Percentiles rank a stretch among this genome's conserved stretches.
Conservation (phyloP, 2,329 filamentous ascomycete genomes). For the Paracoccidioides brasiliensis region DNA sequence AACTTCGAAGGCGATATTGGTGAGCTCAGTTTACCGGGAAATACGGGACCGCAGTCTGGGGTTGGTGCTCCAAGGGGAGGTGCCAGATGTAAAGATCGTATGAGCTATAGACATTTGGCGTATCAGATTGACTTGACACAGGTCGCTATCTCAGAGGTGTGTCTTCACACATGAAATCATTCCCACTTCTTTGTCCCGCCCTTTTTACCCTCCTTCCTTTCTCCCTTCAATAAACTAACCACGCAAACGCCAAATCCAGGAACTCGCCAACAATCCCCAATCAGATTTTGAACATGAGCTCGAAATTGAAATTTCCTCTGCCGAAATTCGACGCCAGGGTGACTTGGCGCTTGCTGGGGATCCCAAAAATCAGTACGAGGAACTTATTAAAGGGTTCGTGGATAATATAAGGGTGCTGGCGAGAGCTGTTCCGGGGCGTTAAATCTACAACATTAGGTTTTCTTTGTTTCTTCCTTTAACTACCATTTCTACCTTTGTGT, state of each 20-base stretch:
- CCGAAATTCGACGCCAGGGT: slow-evolving; percentile 33
- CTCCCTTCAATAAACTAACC: not conserved
- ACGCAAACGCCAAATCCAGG: not conserved
- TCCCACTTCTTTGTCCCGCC: not conserved
- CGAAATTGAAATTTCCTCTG: slow-evolving; percentile 36
- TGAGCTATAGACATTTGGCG: slow-evolving; percentile 77
- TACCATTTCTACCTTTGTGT: not conserved
- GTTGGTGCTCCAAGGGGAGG: slow-evolving; percentile 21
- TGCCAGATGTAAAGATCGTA: slow-evolving; percentile 72
- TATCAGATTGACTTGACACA: slow-evolving; percentile 92
- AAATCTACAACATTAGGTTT: not conserved
- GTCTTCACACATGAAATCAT: slow-evolving; percentile 7
- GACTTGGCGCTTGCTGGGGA: slow-evolving; percentile 28
- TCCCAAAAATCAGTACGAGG: slow-evolving; percentile 32
- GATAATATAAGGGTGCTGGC: slow-evolving; percentile 37
- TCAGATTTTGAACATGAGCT: slow-evolving; percentile 28
- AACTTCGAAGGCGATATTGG: slow-evolving; percentile 59
- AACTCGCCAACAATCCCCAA: slow-evolving; percentile 1
- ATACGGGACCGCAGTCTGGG: slow-evolving; percentile 10
- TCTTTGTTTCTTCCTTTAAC: not conserved
- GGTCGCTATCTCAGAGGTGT: slow-evolving; percentile 48
- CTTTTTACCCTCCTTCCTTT: not conserved
- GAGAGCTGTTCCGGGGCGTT: slow-evolving; percentile 22
- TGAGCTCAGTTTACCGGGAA: slow-evolving; percentile 33
- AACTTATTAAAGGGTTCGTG: slow-evolving; percentile 36